Evolutionary conservation across 2,329 filamentous ascomycete genomes (phyloP).

Genomic region (Cadophora sp.): DNA sequence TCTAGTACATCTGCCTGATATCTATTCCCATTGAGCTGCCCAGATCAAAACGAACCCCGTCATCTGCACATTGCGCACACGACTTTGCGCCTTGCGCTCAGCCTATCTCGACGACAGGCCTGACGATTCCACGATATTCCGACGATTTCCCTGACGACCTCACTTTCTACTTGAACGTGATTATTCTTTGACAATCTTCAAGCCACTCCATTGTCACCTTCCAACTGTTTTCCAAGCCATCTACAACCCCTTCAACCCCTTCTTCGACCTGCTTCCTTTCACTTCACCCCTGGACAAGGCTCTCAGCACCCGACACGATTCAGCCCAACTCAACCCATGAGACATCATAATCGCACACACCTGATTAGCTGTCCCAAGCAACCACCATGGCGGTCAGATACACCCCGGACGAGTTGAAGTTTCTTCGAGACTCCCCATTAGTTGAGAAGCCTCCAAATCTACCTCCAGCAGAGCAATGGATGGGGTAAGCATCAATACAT

Average conservation of each 20-base stretch:
- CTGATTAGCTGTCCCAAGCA: constrained; percentile 18
- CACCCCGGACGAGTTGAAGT: constrained; percentile 75
- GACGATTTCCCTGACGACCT: neutral
- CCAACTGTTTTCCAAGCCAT: neutral
- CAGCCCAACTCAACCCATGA: constrained; percentile 16
- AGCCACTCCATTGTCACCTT: neutral
- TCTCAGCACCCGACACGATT: neutral
- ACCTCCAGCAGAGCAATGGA: constrained; percentile 91
- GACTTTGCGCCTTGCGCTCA: constrained; percentile 36
- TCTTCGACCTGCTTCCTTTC: neutral
- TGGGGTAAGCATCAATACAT: constrained; percentile 71
- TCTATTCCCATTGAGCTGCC: constrained; percentile 8
- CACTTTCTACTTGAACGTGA: neutral
- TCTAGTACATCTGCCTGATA: neutral
- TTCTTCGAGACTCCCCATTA: constrained; percentile 81
- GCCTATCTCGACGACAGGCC: constrained; percentile 28
- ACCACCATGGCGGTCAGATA: constrained; percentile 58
- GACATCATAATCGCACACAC: constrained; percentile 1
- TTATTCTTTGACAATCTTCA: constrained; percentile 2
- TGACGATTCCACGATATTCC: constrained; percentile 14
- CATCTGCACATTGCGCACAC: constrained; percentile 22
- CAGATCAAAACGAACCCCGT: neutral
- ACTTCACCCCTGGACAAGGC: neutral
- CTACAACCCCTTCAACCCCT: constrained; percentile 16
- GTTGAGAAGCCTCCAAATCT: constrained; percentile 80